Evolutionary conservation across 140 eudicot species (phyloP).

Genomic region (Eryngium alpinum): DNA sequence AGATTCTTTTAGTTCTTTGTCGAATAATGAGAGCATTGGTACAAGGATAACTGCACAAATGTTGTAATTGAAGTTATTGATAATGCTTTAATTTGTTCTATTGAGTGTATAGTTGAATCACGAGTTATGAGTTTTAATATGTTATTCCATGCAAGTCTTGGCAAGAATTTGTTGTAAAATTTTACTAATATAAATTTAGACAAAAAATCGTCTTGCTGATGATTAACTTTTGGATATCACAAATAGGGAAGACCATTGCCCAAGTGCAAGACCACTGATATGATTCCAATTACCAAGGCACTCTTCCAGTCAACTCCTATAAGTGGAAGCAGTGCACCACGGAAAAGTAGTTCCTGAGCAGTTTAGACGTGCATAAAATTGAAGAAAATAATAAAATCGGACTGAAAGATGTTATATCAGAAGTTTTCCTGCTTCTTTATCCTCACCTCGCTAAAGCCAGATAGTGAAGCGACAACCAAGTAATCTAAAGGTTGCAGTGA

Average conservation of each 20-base stretch:
- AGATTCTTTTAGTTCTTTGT: no score
- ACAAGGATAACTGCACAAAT: no score
- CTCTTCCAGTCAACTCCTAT: constrained; percentile 56
- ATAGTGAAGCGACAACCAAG: constrained; percentile 67
- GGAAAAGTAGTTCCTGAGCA: constrained; percentile 74
- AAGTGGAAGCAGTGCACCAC: constrained; percentile 83
- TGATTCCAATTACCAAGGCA: constrained; percentile 56
- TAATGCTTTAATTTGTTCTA: no score
- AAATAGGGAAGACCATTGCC: constrained; percentile 94
- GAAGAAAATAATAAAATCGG: background rate
- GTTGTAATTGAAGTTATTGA: no score
- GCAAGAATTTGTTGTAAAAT: no score
- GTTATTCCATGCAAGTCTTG: no score
- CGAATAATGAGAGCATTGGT: no score
- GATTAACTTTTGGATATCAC: no score
- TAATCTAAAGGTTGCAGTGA: constrained; percentile 73
- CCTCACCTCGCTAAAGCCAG: constrained; percentile 87
- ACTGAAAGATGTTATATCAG: background rate
- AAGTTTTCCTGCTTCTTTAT: constrained; percentile 7
- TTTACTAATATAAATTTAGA: no score
- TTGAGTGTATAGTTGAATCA: no score
- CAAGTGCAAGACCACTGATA: constrained; percentile 76
- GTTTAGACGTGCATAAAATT: constrained; percentile 6
- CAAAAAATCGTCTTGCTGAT: no score
- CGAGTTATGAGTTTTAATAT: no score